Percentiles rank a stretch among this genome's conserved stretches.
These are phyloP conservation scores for Boletus speciosus DNA, from an alignment of 768 basidiomycete genomes.

Conservation along the genomic window DNA sequence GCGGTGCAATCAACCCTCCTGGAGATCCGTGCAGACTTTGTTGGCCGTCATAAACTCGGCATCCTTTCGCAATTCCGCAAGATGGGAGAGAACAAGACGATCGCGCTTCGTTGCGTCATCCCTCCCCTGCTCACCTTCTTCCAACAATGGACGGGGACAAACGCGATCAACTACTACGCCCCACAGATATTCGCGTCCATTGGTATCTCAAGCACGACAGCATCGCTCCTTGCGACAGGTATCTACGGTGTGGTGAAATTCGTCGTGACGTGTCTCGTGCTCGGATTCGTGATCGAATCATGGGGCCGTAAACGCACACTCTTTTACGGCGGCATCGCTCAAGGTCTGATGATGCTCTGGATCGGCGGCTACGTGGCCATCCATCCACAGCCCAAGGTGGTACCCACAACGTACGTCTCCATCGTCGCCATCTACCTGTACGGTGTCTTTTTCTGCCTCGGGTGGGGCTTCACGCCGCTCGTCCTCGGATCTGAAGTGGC, in stretches of 20 bases:
- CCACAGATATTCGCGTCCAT: conserved; percentile 36
- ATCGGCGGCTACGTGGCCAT: conserved; percentile 31
- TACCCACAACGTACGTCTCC: conserved; percentile 32
- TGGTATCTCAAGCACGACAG: conserved; percentile 31
- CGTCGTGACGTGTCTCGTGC: conserved; percentile 26
- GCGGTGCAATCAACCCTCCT: conserved; percentile 30
- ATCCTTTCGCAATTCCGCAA: conserved; percentile 29
- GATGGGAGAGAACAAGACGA: conserved; percentile 33
- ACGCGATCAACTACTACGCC: conserved; percentile 41
- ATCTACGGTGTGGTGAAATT: conserved; percentile 43
- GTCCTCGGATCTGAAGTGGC: conserved; percentile 35
- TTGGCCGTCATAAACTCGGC: conserved; percentile 27
- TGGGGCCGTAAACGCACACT: conserved; percentile 38
- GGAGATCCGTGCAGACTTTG: conserved; percentile 36
- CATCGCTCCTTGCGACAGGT: conserved; percentile 38
- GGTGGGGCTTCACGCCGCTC: conserved; percentile 34
- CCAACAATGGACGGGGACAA: conserved; percentile 42
- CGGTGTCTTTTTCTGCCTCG: conserved; percentile 35
- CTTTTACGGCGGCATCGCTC: conserved; percentile 35
- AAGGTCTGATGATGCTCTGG: conserved; percentile 38
- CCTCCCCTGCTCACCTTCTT: conserved; percentile 33
- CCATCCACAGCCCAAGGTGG: conserved; percentile 26
- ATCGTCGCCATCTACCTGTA: conserved; percentile 37
- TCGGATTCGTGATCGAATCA: conserved; percentile 38
- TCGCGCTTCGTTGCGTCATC: conserved; percentile 31